Evolutionary conservation across 2,329 filamentous ascomycete species (phyloP).

Genomic region (Sclerotinia minor): DNA sequence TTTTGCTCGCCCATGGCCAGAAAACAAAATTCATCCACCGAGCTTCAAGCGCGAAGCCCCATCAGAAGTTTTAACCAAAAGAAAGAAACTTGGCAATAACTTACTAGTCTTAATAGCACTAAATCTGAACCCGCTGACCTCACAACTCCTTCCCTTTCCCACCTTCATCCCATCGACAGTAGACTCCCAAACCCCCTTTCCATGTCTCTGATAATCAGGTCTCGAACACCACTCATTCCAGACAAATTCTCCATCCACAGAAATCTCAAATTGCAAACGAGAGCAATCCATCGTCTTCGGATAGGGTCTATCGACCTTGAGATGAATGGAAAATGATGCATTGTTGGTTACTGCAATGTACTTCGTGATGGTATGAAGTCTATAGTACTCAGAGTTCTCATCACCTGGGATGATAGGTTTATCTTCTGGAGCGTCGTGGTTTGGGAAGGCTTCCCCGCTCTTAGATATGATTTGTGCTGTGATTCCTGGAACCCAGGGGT

Average conservation of each 20-base stretch:
- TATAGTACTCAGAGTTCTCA: neutral
- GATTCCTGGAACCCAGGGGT: neutral
- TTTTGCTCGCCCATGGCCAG: neutral
- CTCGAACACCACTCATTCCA: constrained; percentile 17
- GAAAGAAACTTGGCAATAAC: neutral
- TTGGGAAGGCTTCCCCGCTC: neutral
- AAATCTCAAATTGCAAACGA: constrained; percentile 25
- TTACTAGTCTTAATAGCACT: constrained; percentile 11
- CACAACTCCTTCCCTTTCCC: constrained; percentile 21
- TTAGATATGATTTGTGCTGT: constrained; percentile 5
- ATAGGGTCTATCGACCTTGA: constrained; percentile 13
- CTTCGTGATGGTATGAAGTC: neutral
- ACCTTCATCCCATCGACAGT: constrained; percentile 23
- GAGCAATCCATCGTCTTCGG: constrained; percentile 14
- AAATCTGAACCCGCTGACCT: constrained; percentile 26
- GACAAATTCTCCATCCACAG: constrained; percentile 25
- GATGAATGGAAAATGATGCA: constrained; percentile 6
- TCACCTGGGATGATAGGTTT: neutral
- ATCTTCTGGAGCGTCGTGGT: neutral
- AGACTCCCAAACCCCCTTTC: constrained; percentile 22
- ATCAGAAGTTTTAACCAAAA: neutral
- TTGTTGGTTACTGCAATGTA: constrained; percentile 3
- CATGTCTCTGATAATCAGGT: constrained; percentile 24
- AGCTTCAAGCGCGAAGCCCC: neutral
- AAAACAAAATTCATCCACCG: neutral